These are phyloP conservation scores for Protomyces inundatus DNA, from an alignment of 1,139 yeast species.

Conservation along the genomic window DNA sequence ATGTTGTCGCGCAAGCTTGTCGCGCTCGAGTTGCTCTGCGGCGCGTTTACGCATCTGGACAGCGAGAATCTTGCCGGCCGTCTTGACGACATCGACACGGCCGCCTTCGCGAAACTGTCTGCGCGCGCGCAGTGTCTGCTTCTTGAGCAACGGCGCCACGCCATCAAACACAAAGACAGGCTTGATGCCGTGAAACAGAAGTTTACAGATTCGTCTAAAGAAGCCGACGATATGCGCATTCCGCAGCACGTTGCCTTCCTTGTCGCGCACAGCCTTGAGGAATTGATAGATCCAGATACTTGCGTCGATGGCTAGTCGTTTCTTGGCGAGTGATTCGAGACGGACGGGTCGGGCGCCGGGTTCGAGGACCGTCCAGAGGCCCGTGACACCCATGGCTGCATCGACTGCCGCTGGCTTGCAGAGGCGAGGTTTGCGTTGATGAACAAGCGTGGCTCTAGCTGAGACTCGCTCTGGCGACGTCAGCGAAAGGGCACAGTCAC, in stretches of 20 bases:
- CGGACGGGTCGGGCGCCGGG: constrained; percentile 89
- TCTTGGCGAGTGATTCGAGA: constrained; percentile 64
- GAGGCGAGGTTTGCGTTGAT: background rate
- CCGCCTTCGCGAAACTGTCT: constrained; percentile 70
- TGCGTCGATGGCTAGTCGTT: constrained; percentile 89
- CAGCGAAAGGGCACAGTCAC: background rate
- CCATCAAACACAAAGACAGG: constrained; percentile 98
- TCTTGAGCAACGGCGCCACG: constrained; percentile 82
- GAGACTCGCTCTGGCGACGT: background rate
- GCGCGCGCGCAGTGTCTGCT: constrained; percentile 58
- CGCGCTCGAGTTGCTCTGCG: constrained; percentile 34
- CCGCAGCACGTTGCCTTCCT: constrained; percentile 69
- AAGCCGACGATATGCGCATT: constrained; percentile 91
- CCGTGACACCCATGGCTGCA: constrained; percentile 80
- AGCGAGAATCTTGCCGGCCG: constrained; percentile 78
- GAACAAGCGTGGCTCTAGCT: background rate
- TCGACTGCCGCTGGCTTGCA: background rate
- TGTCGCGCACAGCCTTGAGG: constrained; percentile 85
- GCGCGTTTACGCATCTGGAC: constrained; percentile 65
- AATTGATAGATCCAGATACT: constrained; percentile 98
- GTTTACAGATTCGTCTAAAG: constrained; percentile 85
- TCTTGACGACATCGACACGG: constrained; percentile 60
- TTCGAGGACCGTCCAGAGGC: constrained; percentile 87
- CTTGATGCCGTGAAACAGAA: constrained; percentile 77
- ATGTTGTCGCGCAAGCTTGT: constrained; percentile 32